Evolutionary conservation across 2,329 filamentous ascomycete genomes (phyloP).

Genomic region (Ascochyta koolunga): DNA sequence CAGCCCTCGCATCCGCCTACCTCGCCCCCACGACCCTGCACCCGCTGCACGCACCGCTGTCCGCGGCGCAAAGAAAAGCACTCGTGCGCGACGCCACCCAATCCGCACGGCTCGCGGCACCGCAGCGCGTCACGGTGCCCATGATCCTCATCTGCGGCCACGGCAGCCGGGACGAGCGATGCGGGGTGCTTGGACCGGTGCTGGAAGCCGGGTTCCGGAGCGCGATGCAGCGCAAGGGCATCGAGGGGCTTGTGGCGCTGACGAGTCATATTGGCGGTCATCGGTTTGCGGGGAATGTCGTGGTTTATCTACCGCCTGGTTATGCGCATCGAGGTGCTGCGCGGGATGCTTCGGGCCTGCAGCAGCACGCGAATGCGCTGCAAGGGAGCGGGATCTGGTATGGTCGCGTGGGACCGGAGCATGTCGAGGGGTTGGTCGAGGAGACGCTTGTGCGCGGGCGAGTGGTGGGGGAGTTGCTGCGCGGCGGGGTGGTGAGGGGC

Average conservation of each 20-base stretch:
- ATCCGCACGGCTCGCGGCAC: conserved; percentile 58
- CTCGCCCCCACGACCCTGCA: conserved; percentile 69
- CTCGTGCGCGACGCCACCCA: conserved; percentile 56
- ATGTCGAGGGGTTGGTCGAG: conserved; percentile 76
- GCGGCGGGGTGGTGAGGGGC: conserved; percentile 65
- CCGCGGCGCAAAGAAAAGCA: conserved; percentile 57
- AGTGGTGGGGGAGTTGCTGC: conserved; percentile 72
- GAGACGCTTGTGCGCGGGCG: conserved; percentile 72
- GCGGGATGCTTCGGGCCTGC: no score
- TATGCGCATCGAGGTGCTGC: no score
- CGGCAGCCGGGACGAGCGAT: conserved; percentile 78
- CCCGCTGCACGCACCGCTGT: conserved; percentile 62
- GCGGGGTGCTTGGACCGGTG: conserved; percentile 78
- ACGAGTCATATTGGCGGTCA: conserved; percentile 85
- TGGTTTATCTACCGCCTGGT: conserved; percentile 74
- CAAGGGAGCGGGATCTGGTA: conserved; percentile 82
- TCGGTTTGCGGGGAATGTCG: conserved; percentile 85
- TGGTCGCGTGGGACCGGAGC: conserved; percentile 73
- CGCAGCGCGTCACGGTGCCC: conserved; percentile 51
- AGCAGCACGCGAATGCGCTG: conserved; percentile 65
- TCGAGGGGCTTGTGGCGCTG: conserved; percentile 66
- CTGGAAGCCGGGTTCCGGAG: conserved; percentile 72
- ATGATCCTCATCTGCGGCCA: conserved; percentile 85
- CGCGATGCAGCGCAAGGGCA: conserved; percentile 59
- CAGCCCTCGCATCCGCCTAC: conserved; percentile 66